These are phyloP conservation scores for Teratosphaeria viscida DNA, from an alignment of 2,329 filamentous ascomycete species.

Conservation along the genomic window DNA sequence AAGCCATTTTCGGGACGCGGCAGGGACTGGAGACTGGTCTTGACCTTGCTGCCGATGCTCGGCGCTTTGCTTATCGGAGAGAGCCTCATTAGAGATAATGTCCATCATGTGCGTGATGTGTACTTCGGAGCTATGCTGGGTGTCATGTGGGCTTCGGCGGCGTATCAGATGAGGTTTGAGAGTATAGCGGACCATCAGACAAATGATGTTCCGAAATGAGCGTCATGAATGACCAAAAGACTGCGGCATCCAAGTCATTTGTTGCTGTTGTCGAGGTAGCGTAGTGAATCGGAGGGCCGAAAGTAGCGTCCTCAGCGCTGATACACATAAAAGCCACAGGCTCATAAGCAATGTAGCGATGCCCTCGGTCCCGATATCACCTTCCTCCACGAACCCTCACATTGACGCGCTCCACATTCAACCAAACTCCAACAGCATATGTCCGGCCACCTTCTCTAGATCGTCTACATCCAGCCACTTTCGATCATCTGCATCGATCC, in stretches of 20 bases:
- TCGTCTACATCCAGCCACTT: conserved; percentile 63
- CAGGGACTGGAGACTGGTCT: background rate
- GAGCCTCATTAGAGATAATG: background rate
- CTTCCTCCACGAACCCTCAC: background rate
- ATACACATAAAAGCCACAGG: too few relatives aligned
- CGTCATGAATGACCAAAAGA: background rate
- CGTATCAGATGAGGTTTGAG: background rate
- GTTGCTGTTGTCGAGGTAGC: too few relatives aligned
- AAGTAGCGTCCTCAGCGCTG: too few relatives aligned
- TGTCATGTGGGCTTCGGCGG: background rate
- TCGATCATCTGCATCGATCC: conserved; percentile 11
- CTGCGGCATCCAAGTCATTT: too few relatives aligned
- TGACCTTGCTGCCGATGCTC: background rate
- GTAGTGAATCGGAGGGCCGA: too few relatives aligned
- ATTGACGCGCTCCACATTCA: background rate
- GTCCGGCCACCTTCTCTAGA: conserved; percentile 75
- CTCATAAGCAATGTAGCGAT: background rate
- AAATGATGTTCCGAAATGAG: background rate
- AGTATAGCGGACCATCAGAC: background rate
- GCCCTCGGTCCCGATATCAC: background rate
- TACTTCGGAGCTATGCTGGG: background rate
- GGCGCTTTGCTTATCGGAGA: background rate
- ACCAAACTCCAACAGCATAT: conserved; percentile 77
- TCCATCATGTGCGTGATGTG: background rate
- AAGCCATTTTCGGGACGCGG: background rate